Percentiles rank a stretch among this genome's conserved stretches.
Evolutionary conservation across 139 green algal genomes (phyloP).

Genomic region (Marvania coccoides): DNA sequence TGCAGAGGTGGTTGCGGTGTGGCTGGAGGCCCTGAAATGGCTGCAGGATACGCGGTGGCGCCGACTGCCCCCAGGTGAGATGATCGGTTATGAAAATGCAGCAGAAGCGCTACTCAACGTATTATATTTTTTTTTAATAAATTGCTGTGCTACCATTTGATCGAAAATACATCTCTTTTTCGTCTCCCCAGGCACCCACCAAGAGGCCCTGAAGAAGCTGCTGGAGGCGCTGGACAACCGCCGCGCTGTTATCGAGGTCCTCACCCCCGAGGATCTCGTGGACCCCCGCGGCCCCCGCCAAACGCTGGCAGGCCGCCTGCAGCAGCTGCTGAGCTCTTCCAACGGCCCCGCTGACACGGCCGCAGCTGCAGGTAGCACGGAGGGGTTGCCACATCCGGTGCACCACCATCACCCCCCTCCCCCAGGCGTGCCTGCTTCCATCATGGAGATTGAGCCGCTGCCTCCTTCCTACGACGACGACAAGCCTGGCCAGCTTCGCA

Average conservation of each 20-base stretch:
- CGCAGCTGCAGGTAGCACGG: too few relatives aligned
- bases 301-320: background rate
- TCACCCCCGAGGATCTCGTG: background rate
- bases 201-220: background rate
- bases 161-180: too few relatives aligned
- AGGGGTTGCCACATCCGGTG: too few relatives aligned
- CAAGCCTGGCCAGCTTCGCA: background rate
- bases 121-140: too few relatives aligned
- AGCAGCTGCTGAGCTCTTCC: background rate
- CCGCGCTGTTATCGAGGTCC: background rate
- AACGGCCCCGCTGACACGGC: background rate
- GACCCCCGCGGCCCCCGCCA: background rate
- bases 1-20: slow-evolving; percentile 15
- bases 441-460: background rate
- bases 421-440: background rate
- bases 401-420: too few relatives aligned
- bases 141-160: too few relatives aligned
- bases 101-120: too few relatives aligned
- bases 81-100: background rate
- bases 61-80: slow-evolving; percentile 11
- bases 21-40: slow-evolving; percentile 33
- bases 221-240: background rate
- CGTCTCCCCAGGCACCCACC: background rate
- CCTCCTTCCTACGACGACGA: background rate
- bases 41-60: slow-evolving; percentile 36